phyloP scores from a whole-genome alignment of 176 grass and related monocot genomes.

The bread wheat (Triticum aestivum) region DNA sequence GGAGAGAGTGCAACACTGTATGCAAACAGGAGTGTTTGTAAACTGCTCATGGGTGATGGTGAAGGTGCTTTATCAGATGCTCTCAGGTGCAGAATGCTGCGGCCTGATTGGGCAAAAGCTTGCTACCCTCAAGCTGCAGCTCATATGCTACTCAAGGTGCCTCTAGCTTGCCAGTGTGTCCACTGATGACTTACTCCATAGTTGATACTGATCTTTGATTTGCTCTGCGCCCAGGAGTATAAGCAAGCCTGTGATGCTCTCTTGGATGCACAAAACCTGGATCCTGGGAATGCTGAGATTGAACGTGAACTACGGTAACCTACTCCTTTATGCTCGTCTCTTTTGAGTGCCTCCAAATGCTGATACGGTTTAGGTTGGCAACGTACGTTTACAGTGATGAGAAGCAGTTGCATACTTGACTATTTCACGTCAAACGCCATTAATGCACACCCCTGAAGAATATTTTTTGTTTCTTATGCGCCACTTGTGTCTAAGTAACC shows the following conservation, averaged over 20 bases:
- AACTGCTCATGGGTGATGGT: not conserved
- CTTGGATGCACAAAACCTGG: not conserved
- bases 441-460: not conserved
- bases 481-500: not conserved
- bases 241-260: conserved; percentile 14
- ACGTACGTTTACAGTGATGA: not conserved
- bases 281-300: not conserved
- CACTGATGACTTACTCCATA: not conserved
- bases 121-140: conserved; percentile 6
- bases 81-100: not conserved
- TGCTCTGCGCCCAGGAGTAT: not conserved
- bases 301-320: not conserved
- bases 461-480: not conserved
- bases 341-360: not conserved
- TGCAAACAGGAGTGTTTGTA: conserved; percentile 17
- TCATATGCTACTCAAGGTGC: conserved; percentile 4
- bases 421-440: not conserved
- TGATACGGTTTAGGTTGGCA: not conserved
- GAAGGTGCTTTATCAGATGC: conserved; percentile 10
- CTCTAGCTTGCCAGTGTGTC: not conserved
- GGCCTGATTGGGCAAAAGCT: conserved; percentile 3
- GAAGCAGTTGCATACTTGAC: not conserved
- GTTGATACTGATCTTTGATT: not conserved
- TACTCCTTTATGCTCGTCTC: no score
- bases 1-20: conserved; percentile 17